phyloP scores from a whole-genome alignment of 2,329 filamentous ascomycete species.

The Pseudogymnoascus sp. region DNA sequence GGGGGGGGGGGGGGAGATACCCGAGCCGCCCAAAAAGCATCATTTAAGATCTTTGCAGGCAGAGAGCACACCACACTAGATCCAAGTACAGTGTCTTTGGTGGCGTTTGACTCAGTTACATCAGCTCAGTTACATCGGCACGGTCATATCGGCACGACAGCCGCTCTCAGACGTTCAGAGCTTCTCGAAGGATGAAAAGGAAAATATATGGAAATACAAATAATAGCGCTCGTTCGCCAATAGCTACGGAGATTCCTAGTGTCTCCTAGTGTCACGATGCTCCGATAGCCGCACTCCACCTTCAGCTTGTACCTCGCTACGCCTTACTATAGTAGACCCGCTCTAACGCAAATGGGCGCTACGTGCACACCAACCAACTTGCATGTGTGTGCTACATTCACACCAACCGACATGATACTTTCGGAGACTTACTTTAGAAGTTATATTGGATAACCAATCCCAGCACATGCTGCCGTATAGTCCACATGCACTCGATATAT shows the following conservation, averaged over 20 bases:
- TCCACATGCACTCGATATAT: not conserved
- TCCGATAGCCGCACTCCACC: not conserved
- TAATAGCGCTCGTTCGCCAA: not conserved
- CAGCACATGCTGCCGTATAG: not conserved
- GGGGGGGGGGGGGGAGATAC: no score
- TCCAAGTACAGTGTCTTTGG: not conserved
- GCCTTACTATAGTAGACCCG: not conserved
- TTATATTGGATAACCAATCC: not conserved
- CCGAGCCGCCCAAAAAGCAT: no score
- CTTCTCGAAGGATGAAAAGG: not conserved
- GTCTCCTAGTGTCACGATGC: not conserved
- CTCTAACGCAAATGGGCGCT: not conserved
- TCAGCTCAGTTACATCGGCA: no score
- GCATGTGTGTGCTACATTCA: no score
- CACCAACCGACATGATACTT: not conserved
- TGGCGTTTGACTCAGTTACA: conserved; percentile 12
- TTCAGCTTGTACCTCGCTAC: not conserved
- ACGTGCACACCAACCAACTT: not conserved
- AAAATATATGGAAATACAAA: not conserved
- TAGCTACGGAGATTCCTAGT: not conserved
- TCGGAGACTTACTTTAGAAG: not conserved
- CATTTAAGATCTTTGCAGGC: no score
- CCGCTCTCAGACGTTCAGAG: not conserved
- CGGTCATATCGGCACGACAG: not conserved
- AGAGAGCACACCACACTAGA: not conserved